A percentile compares a stretch with the other conserved stretches of the same genome.
Conservation (phyloP, 2,329 filamentous ascomycete genomes). For the Magnaporthales sp. region DNA sequence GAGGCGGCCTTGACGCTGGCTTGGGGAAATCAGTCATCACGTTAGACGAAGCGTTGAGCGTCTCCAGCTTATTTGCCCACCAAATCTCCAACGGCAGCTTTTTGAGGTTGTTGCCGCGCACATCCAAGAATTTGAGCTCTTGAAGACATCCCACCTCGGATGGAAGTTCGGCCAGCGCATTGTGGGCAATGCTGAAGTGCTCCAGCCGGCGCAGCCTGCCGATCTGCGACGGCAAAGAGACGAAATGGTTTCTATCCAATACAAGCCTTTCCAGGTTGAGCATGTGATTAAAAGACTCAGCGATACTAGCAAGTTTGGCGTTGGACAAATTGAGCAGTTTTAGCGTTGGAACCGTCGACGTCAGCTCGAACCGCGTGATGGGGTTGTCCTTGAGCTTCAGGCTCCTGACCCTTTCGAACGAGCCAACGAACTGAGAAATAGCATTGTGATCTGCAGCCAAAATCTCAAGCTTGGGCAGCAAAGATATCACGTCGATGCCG, state of each 20-base stretch:
- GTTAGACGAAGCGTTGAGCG: constrained; percentile 91
- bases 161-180: constrained; percentile 76
- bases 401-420: constrained; percentile 76
- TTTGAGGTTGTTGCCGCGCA: constrained; percentile 88
- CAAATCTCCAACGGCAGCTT: constrained; percentile 89
- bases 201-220: constrained; percentile 77
- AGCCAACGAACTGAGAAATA: constrained; percentile 81
- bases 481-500: constrained; percentile 78
- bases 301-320: constrained; percentile 83
- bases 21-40: constrained; percentile 87
- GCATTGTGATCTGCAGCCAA: constrained; percentile 87
- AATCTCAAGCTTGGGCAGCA: constrained; percentile 78
- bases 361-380: constrained; percentile 85
- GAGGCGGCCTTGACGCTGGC: constrained; percentile 61
- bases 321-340: constrained; percentile 85
- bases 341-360: constrained; percentile 66
- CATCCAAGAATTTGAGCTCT: constrained; percentile 77
- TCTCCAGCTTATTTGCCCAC: constrained; percentile 86
- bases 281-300: constrained; percentile 81
- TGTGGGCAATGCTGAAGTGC: constrained; percentile 89
- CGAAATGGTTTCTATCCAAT: constrained; percentile 92
- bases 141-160: constrained; percentile 79
- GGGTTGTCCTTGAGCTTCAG: constrained; percentile 92
- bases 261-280: constrained; percentile 80
- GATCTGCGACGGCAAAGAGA: constrained; percentile 77